Conservation (phyloP, 495 filamentous ascomycete genomes). For the Neurospora pannonica region DNA sequence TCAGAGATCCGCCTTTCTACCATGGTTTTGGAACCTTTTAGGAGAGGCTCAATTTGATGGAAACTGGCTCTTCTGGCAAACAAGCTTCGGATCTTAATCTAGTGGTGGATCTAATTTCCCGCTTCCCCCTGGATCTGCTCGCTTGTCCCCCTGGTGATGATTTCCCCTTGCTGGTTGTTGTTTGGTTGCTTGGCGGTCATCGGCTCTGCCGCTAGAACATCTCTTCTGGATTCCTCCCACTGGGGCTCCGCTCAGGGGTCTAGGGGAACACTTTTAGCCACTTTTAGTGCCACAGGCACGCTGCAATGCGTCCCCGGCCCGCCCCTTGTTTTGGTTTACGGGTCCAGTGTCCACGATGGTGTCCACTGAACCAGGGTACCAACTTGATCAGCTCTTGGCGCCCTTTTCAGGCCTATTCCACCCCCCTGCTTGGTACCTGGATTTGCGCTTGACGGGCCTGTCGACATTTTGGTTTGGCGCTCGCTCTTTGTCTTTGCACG, state of each 20-base stretch:
- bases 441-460: not conserved
- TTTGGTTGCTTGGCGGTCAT: not conserved
- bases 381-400: not conserved
- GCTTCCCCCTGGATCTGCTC: not conserved
- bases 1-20: not conserved
- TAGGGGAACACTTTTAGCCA: not conserved
- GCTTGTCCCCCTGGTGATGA: not conserved
- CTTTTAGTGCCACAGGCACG: not conserved
- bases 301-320: not conserved
- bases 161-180: not conserved
- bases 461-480: not conserved
- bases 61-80: not conserved
- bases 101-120: not conserved
- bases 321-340: not conserved
- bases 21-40: not conserved
- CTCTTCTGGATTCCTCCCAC: not conserved
- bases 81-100: not conserved
- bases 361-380: not conserved
- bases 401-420: not conserved
- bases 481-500: not conserved
- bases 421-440: not conserved
- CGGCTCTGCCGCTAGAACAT: not conserved
- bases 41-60: not conserved
- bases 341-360: not conserved
- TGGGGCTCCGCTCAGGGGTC: not conserved